A percentile compares a stretch with the other conserved stretches of the same genome.
Conservation (phyloP, 2,329 filamentous ascomycete species). For the Exophiala lecanii-corni region DNA sequence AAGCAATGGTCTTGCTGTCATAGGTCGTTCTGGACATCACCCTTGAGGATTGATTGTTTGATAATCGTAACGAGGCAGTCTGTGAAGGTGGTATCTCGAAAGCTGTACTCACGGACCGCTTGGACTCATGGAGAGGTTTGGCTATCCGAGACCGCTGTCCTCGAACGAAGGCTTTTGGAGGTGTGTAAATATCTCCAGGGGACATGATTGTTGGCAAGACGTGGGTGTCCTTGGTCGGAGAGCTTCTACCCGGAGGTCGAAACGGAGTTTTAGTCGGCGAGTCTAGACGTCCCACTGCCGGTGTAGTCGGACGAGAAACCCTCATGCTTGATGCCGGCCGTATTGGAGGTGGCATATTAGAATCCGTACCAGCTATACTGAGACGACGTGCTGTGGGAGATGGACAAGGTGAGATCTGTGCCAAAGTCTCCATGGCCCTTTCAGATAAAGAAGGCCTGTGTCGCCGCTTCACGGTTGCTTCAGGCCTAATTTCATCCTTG, state of each 20-base stretch:
- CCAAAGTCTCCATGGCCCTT: constrained; percentile 78
- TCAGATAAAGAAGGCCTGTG: constrained; percentile 65
- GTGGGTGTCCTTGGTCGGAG: constrained; percentile 18
- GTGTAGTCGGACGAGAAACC: constrained; percentile 10
- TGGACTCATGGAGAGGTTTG: constrained; percentile 12
- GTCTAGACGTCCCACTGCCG: constrained; percentile 10
- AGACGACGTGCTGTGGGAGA: constrained; percentile 58
- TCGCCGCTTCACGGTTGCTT: constrained; percentile 17
- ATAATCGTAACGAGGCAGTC: background rate
- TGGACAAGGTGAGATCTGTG: constrained; percentile 73
- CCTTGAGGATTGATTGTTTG: constrained; percentile 6
- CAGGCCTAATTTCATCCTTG: constrained; percentile 3
- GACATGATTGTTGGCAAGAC: constrained; percentile 12
- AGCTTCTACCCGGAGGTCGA: constrained; percentile 22
- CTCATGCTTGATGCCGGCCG: constrained; percentile 58
- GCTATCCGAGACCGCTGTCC: constrained; percentile 22
- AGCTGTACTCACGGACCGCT: constrained; percentile 11
- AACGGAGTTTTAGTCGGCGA: constrained; percentile 22
- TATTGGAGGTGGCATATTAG: constrained; percentile 57
- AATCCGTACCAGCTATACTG: constrained; percentile 66
- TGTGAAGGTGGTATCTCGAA: constrained; percentile 1
- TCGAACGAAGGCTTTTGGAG: constrained; percentile 23
- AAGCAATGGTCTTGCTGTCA: constrained; percentile 5
- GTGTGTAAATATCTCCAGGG: constrained; percentile 22
- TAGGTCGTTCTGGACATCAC: constrained; percentile 11